phyloP scores from a whole-genome alignment of 2,329 filamentous ascomycete genomes.

The Hypoxylon sp. region DNA sequence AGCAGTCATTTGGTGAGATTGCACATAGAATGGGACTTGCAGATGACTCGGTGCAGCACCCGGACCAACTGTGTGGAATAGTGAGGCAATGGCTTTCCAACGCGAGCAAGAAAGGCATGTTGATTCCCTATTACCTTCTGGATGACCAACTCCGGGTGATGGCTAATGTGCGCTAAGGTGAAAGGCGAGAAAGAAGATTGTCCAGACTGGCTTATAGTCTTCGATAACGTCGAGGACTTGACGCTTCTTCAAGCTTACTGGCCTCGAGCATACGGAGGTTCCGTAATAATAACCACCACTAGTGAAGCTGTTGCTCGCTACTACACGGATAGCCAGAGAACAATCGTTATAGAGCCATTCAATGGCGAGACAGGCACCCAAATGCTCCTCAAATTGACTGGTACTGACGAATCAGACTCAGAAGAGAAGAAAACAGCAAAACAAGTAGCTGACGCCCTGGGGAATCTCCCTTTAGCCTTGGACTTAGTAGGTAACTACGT shows the following conservation, averaged over 20 bases:
- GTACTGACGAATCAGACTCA: not conserved
- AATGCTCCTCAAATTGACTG: conserved; percentile 2
- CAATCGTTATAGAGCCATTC: not conserved
- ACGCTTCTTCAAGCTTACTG: not conserved
- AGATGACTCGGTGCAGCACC: conserved; percentile 5
- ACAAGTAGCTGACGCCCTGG: not conserved
- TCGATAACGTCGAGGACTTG: conserved; percentile 6
- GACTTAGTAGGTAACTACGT: conserved; percentile 7
- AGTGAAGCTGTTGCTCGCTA: not conserved
- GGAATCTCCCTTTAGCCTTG: conserved; percentile 4
- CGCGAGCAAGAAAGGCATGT: not conserved
- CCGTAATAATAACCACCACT: conserved; percentile 2
- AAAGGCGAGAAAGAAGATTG: not conserved
- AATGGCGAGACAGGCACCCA: not conserved
- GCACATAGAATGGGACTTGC: conserved; percentile 4
- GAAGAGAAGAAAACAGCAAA: not conserved
- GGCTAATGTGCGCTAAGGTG: not conserved
- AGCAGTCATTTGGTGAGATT: not conserved
- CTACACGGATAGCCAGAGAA: not conserved
- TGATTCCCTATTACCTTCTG: not conserved
- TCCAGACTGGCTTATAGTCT: conserved; percentile 2
- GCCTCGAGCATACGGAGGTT: conserved; percentile 3
- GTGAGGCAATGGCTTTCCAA: not conserved
- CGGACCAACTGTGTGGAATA: conserved; percentile 4
- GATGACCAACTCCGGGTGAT: too few relatives aligned